phyloP scores from a whole-genome alignment of 2,329 filamentous ascomycete species.

The Sphaerulina musiva region DNA sequence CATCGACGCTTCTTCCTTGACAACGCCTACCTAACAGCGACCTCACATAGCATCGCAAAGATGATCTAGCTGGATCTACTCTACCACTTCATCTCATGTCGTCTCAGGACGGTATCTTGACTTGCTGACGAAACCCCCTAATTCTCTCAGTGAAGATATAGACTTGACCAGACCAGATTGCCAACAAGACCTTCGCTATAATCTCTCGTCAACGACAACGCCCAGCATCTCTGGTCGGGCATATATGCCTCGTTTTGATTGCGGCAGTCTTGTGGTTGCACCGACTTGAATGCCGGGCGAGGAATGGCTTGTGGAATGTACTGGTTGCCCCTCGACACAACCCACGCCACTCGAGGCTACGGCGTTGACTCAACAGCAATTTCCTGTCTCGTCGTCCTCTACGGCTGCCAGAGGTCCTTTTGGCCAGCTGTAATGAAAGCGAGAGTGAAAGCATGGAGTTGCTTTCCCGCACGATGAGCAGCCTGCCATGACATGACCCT shows the following conservation, averaged over 20 bases:
- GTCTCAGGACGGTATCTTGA: too few relatives aligned
- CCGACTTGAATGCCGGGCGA: not conserved
- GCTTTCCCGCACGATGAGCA: not conserved
- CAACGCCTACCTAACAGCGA: too few relatives aligned
- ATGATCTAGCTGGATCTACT: too few relatives aligned
- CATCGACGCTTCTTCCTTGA: too few relatives aligned
- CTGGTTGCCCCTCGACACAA: not conserved
- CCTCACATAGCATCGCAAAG: too few relatives aligned
- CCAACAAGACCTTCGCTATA: not conserved
- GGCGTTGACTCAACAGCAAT: too few relatives aligned
- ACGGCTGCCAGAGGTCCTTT: not conserved
- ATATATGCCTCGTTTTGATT: not conserved
- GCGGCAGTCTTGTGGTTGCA: not conserved
- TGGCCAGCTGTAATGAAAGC: not conserved
- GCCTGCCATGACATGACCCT: not conserved
- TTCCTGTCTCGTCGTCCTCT: not conserved
- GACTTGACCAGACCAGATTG: not conserved
- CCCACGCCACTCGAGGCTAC: too few relatives aligned
- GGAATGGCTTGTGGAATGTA: not conserved
- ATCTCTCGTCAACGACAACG: not conserved
- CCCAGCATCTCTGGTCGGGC: not conserved
- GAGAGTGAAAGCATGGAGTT: not conserved
- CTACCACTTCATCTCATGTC: too few relatives aligned
- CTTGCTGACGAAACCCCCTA: too few relatives aligned
- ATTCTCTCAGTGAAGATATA: too few relatives aligned